Base-by-base conservation (phyloP, 1,284 basidiomycete species). In the Cryptococcus floricola region DNA sequence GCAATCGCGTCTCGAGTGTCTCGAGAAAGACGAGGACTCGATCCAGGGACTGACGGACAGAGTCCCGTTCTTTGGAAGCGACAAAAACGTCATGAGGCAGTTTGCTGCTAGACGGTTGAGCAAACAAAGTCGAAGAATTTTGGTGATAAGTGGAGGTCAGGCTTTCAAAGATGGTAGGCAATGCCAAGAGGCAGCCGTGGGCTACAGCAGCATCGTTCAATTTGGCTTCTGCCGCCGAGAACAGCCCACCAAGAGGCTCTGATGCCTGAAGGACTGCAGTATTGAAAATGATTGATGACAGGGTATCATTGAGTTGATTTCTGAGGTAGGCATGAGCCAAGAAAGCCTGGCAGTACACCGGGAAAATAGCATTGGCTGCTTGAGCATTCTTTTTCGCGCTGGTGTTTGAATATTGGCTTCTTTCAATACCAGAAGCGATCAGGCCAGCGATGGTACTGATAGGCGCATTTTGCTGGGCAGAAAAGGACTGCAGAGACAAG, bases 321-420 rank as follows among this genome's bases (percentile, higher is more conserved):
- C 50, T 43, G 12, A 73, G 48, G 3, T 27, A 12, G 0, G 61
- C 52, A 59, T 70, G 61, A n/a, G 43, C 12, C 23, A 45, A 18
- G 13, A 57, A 56, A 4, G 64, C 53, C 12, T 47, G 50, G 18
- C 63, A 59, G 47, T 64, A 61, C 7, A 57, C 50, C 0, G 64
- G 62, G 8, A 73, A 64, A 19, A 59, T 16, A 28, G 62, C 23
- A 16, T 58, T 59, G 0, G 62, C 54, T 5, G 56, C 54, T 8
- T 59, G 50, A 0, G 67, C 60, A 39, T 69, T 64, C 70, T 72
- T 72, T 52, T 68, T 70, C 5, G 57, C 44, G 43, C 66, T 70
- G 27, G 53, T 43, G 16, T 41, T 27, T n/a, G 57, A 51, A 8
- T 44, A 16, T 31, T 54, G 53, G n/a, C 48, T 48, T 7, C 45